Evolutionary conservation across 345 rosid species (phyloP), one percentile per base, ranked within the genome.

Genomic region (Eucalyptus pauciflora): DNA sequence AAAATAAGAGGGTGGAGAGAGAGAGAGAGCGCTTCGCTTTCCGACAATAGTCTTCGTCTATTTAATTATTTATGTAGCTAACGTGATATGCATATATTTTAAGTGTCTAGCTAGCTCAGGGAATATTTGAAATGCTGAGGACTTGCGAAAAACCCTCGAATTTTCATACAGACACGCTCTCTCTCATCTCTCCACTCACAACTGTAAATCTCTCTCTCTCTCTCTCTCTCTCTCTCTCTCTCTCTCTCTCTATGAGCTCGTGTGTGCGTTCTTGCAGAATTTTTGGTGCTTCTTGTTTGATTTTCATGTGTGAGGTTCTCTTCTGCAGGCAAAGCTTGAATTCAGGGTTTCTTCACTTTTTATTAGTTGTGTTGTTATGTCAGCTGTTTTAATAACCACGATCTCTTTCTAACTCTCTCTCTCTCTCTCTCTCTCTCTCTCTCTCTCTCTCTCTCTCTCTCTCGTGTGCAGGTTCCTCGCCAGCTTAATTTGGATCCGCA

Each of bases 41-140:
- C 89, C 90, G 93, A 89, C 92, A 88, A 64, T 86, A 85, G 91
- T 92, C 92, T 90, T 89, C 80, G 41, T 85, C 91, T 29, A 86
- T n/a, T 27, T 27, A 71, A 86, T 87, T 17, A 50, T 83, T 67
- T 46, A 41, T 76, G 5, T 11, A 22, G 83, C 83, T 41, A 76
- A 76, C 48, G 83, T 41, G 83, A 76, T 22, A 5, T 76, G 83
- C 48, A 41, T 11, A 76, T 76, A 76, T 76, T 76, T 76, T 37
- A 41, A 71, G 83, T 20, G 83, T 20, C 48, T 10, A 76, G 29
- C 83, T 76, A 60, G 88, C 45, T 76, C 51, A 20, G 64, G 89
- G 90, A 90, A 89, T 50, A 86, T 89, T 88, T 90, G 86, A 87
- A 92, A 89, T 69, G 76, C 76, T 29, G 79, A 62, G 83, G 29